These are phyloP conservation scores for Sequoiadendron giganteum DNA, from an alignment of 75 land plant genomes.

Conservation along the genomic window DNA sequence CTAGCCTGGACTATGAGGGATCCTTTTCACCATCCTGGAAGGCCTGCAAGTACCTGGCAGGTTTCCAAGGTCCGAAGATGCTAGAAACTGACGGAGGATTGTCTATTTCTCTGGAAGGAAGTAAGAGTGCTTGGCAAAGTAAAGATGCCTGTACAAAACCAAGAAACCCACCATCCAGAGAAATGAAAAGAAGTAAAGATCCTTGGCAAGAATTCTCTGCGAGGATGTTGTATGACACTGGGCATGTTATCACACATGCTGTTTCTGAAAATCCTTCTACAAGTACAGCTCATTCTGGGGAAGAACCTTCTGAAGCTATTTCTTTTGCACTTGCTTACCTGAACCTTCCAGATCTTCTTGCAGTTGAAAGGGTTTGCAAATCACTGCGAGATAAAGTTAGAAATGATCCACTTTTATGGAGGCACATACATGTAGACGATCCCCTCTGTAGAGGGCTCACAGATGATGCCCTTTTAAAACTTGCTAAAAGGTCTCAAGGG, in stretches of 20 bases:
- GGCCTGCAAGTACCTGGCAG: constrained; percentile 1
- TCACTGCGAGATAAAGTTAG: constrained; percentile 24
- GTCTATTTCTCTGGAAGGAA: neutral
- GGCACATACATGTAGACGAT: constrained; percentile 27
- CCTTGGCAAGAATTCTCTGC: neutral
- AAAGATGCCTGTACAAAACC: neutral
- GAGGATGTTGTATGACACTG: neutral
- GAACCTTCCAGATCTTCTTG: constrained; percentile 24
- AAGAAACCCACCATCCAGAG: neutral
- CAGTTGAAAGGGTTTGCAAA: constrained; percentile 32
- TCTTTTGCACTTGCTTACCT: constrained; percentile 18
- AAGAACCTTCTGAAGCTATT: constrained; percentile 11
- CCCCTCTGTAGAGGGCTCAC: constrained; percentile 31
- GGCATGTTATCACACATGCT: neutral
- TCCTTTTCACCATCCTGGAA: neutral
- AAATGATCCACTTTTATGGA: constrained; percentile 27
- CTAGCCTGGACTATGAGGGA: neutral
- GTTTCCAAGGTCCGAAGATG: neutral
- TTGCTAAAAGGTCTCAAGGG: constrained; percentile 27
- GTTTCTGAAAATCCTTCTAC: neutral
- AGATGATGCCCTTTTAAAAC: constrained; percentile 19
- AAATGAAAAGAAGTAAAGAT: neutral
- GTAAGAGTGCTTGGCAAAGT: neutral
- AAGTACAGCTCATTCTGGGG: neutral
- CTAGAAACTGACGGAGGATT: neutral